Evolutionary conservation across 257 asterid species (phyloP), one percentile per base, ranked within the genome.

Genomic region (Striga asiatica): DNA sequence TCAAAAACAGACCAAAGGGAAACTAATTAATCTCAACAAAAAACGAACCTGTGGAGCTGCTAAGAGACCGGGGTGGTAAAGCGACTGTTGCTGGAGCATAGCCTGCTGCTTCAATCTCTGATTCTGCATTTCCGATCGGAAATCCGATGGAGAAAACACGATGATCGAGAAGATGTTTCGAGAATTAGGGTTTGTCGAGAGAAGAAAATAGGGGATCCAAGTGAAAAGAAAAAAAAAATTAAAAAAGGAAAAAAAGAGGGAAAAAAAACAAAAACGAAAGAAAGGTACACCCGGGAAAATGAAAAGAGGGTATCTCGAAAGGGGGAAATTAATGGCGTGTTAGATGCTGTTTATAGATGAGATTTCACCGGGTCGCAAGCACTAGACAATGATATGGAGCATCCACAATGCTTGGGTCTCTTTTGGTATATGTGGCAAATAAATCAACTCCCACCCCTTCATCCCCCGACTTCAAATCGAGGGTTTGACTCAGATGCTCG

Each of bases 11-110:
- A 28, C 20, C 32, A 35, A 13, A 16, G 54, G n/a, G n/a, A n/a
- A n/a, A n/a, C n/a, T n/a, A n/a, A 6, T 17, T 53, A 35, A 14
- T 6, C 1, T 5, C 8, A 29, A 5, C 5, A 1, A 13, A 38
- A 41, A 38, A 14, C 17, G 64, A 64, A 89, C 98, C 98, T 84
- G 98, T n/a, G 98, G 92, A 66, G 95, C 79, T 69, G 98, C 95
- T 77, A 89, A 61, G 38, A 86, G 82, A 59, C 92, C 98, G 51
- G 96, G 96, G 51, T 86, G 96, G 57, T 89, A 89, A 12, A 89
- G 77, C 58, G 98, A 78, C 71, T 79, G 98, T 52, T 86, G 98
- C 47, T 89, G 98, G 77, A 43, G 16, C 56, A 89, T 82, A 65
- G 94, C 97, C 66, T 89, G 95, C 62, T 79, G 93, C 76, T 85